These are phyloP conservation scores for Corrigiola litoralis DNA, from an alignment of 179 eudicot species.

Conservation along the genomic window DNA sequence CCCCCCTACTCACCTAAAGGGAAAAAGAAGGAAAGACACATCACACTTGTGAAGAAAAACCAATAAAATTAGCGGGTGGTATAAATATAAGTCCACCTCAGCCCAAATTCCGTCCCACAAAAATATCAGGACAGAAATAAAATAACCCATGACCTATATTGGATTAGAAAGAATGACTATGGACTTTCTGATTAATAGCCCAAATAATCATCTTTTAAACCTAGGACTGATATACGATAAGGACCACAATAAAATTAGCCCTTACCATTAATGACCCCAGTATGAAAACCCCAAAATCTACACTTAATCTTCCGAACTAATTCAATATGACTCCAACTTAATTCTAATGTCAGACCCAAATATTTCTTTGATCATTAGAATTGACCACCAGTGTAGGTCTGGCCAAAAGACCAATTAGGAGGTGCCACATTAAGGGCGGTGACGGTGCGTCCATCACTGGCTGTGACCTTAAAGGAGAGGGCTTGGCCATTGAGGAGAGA, in stretches of 20 bases:
- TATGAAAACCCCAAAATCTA: neutral
- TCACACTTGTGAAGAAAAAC: neutral
- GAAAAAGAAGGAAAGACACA: neutral
- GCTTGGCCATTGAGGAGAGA: slow-evolving; percentile 35
- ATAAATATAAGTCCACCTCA: slow-evolving; percentile 25
- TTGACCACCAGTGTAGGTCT: slow-evolving; percentile 39
- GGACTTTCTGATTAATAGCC: slow-evolving; percentile 4
- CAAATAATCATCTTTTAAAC: slow-evolving; percentile 1
- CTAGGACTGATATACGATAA: slow-evolving; percentile 16
- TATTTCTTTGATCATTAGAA: slow-evolving; percentile 16
- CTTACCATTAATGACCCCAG: slow-evolving; percentile 12
- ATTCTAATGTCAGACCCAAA: neutral
- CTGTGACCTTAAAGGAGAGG: slow-evolving; percentile 39
- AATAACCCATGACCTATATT: neutral
- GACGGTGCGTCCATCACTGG: slow-evolving; percentile 38
- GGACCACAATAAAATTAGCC: slow-evolving; percentile 25
- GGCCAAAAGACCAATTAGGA: slow-evolving; percentile 39
- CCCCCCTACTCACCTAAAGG: neutral
- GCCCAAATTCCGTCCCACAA: slow-evolving; percentile 25
- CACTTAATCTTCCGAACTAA: neutral
- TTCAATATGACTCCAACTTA: neutral
- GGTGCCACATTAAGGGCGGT: slow-evolving; percentile 39
- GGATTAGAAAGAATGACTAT: neutral
- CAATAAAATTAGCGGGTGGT: slow-evolving; percentile 23
- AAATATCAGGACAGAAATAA: slow-evolving; percentile 24